These are phyloP conservation scores for Ophiocordyceps camponoti-saundersi DNA, from an alignment of 2,329 filamentous ascomycete species.

Conservation along the genomic window DNA sequence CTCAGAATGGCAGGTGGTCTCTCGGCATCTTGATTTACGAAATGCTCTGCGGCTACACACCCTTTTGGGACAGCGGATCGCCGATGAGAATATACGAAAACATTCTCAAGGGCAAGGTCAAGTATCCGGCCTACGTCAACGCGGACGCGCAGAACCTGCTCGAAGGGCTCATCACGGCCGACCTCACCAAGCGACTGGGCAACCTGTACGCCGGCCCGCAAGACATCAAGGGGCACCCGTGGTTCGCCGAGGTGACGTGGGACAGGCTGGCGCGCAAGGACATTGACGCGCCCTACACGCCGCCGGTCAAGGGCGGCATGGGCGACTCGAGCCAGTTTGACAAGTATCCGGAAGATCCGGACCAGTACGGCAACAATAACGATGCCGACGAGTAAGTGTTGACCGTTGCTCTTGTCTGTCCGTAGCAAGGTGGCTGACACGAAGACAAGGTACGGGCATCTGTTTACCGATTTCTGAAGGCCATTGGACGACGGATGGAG, in stretches of 20 bases:
- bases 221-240: slow-evolving; percentile 88
- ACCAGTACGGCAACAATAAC: slow-evolving; percentile 59
- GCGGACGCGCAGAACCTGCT: slow-evolving; percentile 86
- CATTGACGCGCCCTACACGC: slow-evolving; percentile 95
- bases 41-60: slow-evolving; percentile 97
- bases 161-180: slow-evolving; percentile 81
- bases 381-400: slow-evolving; percentile 72
- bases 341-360: slow-evolving; percentile 91
- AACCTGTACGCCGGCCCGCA: slow-evolving; percentile 82
- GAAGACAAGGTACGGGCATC: slow-evolving; percentile 44
- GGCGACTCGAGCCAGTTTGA: slow-evolving; percentile 97
- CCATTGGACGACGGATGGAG: background rate
- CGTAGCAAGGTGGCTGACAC: slow-evolving; percentile 5
- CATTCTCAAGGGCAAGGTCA: slow-evolving; percentile 87
- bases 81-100: slow-evolving; percentile 99
- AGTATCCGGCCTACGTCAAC: slow-evolving; percentile 93
- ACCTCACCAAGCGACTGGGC: slow-evolving; percentile 85
- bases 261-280: slow-evolving; percentile 87
- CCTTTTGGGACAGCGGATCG: slow-evolving; percentile 95
- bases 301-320: slow-evolving; percentile 81
- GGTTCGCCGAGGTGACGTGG: slow-evolving; percentile 98
- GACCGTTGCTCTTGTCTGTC: background rate
- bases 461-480: slow-evolving; percentile 60
- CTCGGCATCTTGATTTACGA: slow-evolving; percentile 96
- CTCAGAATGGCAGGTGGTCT: slow-evolving; percentile 58